These are phyloP conservation scores for Coemansia aciculifera DNA, from an alignment of 192 early-diverging fungal genomes.

Conservation along the genomic window DNA sequence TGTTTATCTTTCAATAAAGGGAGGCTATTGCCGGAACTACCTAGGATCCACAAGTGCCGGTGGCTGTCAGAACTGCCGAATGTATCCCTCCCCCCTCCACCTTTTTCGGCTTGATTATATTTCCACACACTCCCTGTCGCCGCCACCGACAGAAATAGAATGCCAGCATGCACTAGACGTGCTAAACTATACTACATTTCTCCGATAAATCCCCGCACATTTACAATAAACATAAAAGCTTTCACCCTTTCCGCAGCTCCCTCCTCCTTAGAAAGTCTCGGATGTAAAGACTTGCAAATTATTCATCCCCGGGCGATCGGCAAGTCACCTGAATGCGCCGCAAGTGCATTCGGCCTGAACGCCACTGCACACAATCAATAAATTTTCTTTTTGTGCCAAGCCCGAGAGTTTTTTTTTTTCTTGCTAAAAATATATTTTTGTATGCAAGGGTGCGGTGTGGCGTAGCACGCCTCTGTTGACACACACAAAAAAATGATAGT, in stretches of 20 bases:
- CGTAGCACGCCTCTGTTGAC: neutral
- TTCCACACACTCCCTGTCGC: neutral
- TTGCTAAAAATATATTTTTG: neutral
- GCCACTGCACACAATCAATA: neutral
- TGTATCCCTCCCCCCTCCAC: neutral
- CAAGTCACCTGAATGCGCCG: conserved; percentile 3
- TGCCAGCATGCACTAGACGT: too few relatives aligned
- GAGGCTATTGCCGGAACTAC: neutral
- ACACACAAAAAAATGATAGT: neutral
- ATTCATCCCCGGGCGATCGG: neutral
- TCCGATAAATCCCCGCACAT: too few relatives aligned
- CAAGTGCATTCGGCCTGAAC: conserved; percentile 5
- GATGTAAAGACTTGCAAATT: neutral
- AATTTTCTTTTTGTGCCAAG: neutral
- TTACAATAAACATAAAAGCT: too few relatives aligned
- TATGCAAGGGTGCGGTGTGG: neutral
- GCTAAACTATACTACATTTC: too few relatives aligned
- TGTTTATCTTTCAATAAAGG: neutral
- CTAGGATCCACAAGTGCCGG: conserved; percentile 2
- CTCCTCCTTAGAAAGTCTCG: neutral
- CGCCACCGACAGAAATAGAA: too few relatives aligned
- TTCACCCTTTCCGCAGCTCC: too few relatives aligned
- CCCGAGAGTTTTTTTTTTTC: neutral
- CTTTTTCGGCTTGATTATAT: neutral
- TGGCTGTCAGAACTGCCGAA: neutral